Conservation (phyloP, 768 basidiomycete genomes). For the Gloeopeniophorella convolvens region DNA sequence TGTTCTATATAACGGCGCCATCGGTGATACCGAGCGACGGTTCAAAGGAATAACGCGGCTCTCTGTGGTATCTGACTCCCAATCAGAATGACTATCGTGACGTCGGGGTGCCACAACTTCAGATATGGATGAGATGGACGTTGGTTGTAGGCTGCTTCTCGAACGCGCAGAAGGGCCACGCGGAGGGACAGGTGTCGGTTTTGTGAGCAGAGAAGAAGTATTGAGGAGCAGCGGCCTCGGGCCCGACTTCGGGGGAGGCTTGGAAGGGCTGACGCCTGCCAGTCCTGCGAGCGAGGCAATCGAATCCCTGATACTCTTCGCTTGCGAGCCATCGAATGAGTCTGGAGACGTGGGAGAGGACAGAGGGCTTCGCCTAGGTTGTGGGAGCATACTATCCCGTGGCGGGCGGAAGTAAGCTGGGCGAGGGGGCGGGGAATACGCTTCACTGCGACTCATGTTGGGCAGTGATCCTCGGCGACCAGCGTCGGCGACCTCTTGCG, state of each 20-base stretch:
- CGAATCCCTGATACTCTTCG: slow-evolving; percentile 37
- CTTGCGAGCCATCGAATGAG: slow-evolving; percentile 28
- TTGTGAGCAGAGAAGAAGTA: slow-evolving; percentile 30
- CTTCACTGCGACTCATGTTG: slow-evolving; percentile 29
- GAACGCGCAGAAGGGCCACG: slow-evolving; percentile 20
- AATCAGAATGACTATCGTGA: slow-evolving; percentile 37
- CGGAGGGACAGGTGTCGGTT: slow-evolving; percentile 17
- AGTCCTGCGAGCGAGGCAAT: slow-evolving; percentile 37
- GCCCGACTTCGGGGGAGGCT: slow-evolving; percentile 39
- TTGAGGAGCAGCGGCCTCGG: slow-evolving; percentile 64
- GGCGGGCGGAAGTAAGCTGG: slow-evolving; percentile 53
- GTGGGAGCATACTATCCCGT: slow-evolving; percentile 47
- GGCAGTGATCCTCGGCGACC: slow-evolving; percentile 39
- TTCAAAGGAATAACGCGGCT: slow-evolving; percentile 61
- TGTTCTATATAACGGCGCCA: slow-evolving; percentile 36
- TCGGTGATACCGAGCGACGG: slow-evolving; percentile 63
- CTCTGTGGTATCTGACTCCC: slow-evolving; percentile 46
- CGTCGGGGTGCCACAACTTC: slow-evolving; percentile 36
- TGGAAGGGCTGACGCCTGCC: slow-evolving; percentile 26
- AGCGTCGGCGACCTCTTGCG: slow-evolving; percentile 10
- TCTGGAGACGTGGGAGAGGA: slow-evolving; percentile 9
- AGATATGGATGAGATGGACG: slow-evolving; percentile 58
- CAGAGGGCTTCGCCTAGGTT: slow-evolving; percentile 21
- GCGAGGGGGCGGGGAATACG: slow-evolving; percentile 49
- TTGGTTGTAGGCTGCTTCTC: slow-evolving; percentile 47